phyloP scores from a whole-genome alignment of 2,329 filamentous ascomycete genomes.

The Botrytis fragariae region DNA sequence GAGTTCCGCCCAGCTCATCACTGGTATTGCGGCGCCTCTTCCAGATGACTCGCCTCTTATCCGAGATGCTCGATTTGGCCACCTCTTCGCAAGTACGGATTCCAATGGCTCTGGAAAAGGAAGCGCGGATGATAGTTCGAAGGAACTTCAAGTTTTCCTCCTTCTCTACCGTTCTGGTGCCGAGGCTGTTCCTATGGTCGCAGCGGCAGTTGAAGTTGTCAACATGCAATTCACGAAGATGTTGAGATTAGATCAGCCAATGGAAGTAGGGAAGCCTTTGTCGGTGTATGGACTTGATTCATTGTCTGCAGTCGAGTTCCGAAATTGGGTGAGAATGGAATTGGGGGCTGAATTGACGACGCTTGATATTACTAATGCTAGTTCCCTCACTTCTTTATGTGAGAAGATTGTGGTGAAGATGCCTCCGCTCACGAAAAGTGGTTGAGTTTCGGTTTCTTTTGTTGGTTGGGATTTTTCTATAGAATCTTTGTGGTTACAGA shows the following conservation, averaged over 20 bases:
- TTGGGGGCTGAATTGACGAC: constrained; percentile 21
- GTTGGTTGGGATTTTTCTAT: too few relatives aligned
- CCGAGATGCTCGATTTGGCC: background rate
- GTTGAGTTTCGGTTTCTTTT: too few relatives aligned
- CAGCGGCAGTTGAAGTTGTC: constrained; percentile 3
- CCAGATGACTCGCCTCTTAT: background rate
- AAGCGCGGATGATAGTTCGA: too few relatives aligned
- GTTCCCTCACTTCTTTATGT: constrained; percentile 12
- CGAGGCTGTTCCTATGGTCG: background rate
- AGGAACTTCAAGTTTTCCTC: too few relatives aligned
- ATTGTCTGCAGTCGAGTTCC: constrained; percentile 27
- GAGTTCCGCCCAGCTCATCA: constrained; percentile 5
- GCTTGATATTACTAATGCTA: constrained; percentile 17
- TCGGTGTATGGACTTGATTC: constrained; percentile 26
- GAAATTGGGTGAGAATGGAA: constrained; percentile 26
- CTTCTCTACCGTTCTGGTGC: too few relatives aligned
- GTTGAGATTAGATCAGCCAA: background rate
- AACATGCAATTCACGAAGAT: constrained; percentile 11
- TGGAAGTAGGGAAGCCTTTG: constrained; percentile 8
- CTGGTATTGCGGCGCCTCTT: background rate
- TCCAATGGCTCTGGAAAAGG: too few relatives aligned
- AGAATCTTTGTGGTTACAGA: too few relatives aligned
- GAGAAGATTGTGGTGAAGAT: constrained; percentile 12
- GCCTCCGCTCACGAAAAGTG: background rate
- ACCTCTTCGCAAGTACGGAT: background rate